phyloP scores from a whole-genome alignment of 1,139 yeast species.

The Taphrina confusa region DNA sequence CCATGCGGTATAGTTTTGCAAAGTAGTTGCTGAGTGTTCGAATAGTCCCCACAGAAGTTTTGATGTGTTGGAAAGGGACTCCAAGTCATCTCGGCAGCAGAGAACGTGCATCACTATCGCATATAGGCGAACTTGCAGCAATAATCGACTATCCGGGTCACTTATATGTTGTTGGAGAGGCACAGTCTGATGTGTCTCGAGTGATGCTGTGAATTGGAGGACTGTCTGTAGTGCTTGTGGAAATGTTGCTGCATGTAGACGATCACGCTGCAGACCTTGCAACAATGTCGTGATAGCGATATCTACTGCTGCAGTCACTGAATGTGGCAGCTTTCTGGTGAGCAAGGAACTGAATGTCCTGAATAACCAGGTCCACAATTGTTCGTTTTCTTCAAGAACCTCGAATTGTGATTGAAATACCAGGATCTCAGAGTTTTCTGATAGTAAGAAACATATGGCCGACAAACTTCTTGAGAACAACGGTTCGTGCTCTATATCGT shows the following conservation, averaged over 20 bases:
- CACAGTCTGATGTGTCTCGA: too few species aligned
- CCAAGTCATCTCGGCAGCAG: not conserved
- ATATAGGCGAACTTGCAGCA: not conserved
- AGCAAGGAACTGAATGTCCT: not conserved
- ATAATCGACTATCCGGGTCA: not conserved
- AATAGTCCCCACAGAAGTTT: too few species aligned
- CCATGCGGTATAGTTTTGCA: too few species aligned
- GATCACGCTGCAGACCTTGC: not conserved
- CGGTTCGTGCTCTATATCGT: not conserved
- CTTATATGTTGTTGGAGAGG: too few species aligned
- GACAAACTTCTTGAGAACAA: constrained; percentile 7
- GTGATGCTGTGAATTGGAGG: too few species aligned
- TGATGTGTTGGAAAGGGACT: not conserved
- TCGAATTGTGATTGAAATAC: not conserved
- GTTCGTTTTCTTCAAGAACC: not conserved
- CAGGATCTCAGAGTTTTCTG: not conserved
- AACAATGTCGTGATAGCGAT: not conserved
- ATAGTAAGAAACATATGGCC: not conserved
- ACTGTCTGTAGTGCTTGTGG: not conserved
- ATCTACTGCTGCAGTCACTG: not conserved
- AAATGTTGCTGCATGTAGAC: not conserved
- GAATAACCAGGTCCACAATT: constrained; percentile 5
- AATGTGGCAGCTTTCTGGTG: not conserved
- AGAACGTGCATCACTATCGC: not conserved
- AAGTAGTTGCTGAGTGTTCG: too few species aligned